phyloP scores from a whole-genome alignment of 2,329 filamentous ascomycete species.

The Alternaria burnsii region DNA sequence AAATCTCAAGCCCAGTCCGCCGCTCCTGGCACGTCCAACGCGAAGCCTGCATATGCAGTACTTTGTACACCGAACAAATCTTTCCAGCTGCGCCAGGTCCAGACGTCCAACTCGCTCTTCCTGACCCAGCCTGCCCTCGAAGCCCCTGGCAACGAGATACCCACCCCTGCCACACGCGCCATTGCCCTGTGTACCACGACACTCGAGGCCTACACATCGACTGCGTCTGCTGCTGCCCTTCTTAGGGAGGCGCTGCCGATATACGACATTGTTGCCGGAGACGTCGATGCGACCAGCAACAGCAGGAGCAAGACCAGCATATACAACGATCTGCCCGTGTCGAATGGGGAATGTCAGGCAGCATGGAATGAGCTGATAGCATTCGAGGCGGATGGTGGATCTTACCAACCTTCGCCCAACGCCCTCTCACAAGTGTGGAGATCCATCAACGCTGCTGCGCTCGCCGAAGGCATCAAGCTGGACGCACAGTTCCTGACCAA shows the following conservation, averaged over 20 bases:
- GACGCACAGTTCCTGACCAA: conserved; percentile 48
- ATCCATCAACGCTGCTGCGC: conserved; percentile 52
- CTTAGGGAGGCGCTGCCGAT: conserved; percentile 52
- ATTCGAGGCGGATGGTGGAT: conserved; percentile 57
- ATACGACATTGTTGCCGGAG: conserved; percentile 46
- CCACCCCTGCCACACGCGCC: conserved; percentile 49
- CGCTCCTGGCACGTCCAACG: conserved; percentile 25
- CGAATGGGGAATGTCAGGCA: conserved; percentile 59
- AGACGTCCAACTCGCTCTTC: conserved; percentile 71
- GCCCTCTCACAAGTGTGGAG: conserved; percentile 61
- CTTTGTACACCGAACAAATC: conserved; percentile 67
- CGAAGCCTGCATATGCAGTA: conserved; percentile 60
- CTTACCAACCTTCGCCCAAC: conserved; percentile 59
- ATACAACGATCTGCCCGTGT: conserved; percentile 62
- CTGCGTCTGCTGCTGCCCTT: conserved; percentile 45
- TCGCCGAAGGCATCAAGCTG: conserved; percentile 54
- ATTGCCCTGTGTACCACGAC: conserved; percentile 56
- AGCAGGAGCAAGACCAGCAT: conserved; percentile 50
- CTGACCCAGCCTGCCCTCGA: conserved; percentile 57
- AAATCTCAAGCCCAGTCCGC: conserved; percentile 44
- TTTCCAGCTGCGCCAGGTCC: conserved; percentile 69
- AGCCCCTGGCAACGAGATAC: conserved; percentile 46
- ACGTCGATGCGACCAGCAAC: conserved; percentile 40
- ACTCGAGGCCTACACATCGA: conserved; percentile 53
- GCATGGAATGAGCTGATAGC: conserved; percentile 63